Conservation (phyloP, 768 basidiomycete species). For the Trametopsis cervina region DNA sequence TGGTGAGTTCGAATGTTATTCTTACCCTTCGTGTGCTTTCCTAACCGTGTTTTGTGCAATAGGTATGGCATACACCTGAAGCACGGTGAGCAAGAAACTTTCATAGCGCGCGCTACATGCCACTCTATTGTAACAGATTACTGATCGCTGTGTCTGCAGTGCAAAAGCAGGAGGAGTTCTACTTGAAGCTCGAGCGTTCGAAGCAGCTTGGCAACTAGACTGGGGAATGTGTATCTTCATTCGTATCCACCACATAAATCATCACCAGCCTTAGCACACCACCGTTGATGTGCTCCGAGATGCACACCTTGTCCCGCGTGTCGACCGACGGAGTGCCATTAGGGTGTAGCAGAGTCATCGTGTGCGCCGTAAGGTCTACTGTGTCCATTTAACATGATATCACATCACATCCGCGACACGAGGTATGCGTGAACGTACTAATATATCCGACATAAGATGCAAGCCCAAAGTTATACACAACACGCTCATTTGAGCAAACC, state of each 20-base stretch:
- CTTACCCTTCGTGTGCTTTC: background rate
- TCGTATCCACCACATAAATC: no score
- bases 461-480: background rate
- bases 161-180: constrained; percentile 77
- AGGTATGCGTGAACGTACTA: background rate
- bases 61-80: constrained; percentile 82
- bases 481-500: constrained; percentile 39
- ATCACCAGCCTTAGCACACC: no score
- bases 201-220: constrained; percentile 25
- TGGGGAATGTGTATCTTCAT: no score
- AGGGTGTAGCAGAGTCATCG: no score
- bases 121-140: no score
- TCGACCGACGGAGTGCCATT: no score
- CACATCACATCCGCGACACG: no score
- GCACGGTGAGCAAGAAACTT: constrained; percentile 45
- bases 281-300: no score
- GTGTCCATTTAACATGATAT: no score
- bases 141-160: constrained; percentile 44
- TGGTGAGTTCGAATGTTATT: constrained; percentile 67
- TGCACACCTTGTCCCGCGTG: no score
- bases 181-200: constrained; percentile 74
- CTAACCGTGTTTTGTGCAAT: constrained; percentile 1
- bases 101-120: background rate
- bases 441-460: constrained; percentile 3
- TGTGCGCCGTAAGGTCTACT: no score